Conservation (phyloP, 371 early-diverging fungal species). For the Mucor piriformis region DNA sequence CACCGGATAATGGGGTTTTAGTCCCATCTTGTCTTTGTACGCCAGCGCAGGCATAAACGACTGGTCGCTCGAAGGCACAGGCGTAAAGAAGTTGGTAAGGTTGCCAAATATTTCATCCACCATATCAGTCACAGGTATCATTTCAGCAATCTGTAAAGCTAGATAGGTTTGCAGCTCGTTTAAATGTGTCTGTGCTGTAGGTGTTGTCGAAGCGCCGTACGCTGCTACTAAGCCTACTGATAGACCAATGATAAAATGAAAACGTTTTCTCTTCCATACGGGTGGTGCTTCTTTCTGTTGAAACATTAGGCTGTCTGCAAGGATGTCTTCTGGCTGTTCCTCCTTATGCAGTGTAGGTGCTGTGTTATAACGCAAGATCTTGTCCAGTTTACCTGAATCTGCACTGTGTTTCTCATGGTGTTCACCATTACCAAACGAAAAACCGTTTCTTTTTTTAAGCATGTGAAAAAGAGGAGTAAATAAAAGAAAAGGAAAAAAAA, state of each 20-base stretch:
- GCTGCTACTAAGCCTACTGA: constrained; percentile 30
- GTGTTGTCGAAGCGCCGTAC: constrained; percentile 40
- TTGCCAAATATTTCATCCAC: constrained; percentile 74
- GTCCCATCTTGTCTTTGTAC: constrained; percentile 36
- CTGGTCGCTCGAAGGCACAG: constrained; percentile 48
- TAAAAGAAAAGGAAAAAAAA: not conserved
- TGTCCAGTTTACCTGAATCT: not conserved
- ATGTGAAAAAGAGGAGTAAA: not conserved
- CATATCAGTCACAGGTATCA: constrained; percentile 69
- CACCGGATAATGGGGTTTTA: constrained; percentile 71
- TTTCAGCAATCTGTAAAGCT: constrained; percentile 53
- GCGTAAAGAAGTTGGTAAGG: constrained; percentile 59
- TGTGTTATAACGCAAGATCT: not conserved
- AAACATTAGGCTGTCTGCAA: constrained; percentile 17
- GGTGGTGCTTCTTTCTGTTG: constrained; percentile 5
- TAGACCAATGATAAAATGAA: constrained; percentile 45
- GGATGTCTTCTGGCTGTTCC: constrained; percentile 20
- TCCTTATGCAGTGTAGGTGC: not conserved
- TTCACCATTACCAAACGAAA: constrained; percentile 1
- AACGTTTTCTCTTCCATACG: constrained; percentile 44
- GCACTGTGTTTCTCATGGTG: not conserved
- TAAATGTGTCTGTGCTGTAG: constrained; percentile 40
- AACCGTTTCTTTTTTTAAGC: constrained; percentile 9
- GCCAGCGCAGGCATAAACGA: constrained; percentile 54
- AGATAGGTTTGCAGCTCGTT: constrained; percentile 47